Percentiles rank a stretch among this genome's conserved stretches.
Conservation (phyloP, 352 stramenopile genomes). For the Stramenopiles sp. region DNA sequence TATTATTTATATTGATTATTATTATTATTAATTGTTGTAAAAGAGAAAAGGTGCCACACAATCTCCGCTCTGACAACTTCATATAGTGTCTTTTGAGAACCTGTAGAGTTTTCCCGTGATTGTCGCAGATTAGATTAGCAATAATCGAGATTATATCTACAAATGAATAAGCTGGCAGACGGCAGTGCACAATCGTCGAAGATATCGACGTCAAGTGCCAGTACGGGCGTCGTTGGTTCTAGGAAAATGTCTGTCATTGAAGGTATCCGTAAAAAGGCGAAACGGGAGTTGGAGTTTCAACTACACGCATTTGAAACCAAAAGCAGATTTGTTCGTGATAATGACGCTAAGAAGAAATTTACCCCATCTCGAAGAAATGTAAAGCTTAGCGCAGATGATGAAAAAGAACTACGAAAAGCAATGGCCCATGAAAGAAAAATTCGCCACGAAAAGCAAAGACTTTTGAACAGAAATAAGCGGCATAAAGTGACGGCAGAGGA, state of each 20-base stretch:
- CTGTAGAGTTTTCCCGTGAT: too few species aligned
- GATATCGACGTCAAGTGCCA: background rate
- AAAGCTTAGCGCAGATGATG: background rate
- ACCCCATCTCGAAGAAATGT: background rate
- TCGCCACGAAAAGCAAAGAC: background rate
- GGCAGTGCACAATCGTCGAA: background rate
- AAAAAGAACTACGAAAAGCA: constrained; percentile 5
- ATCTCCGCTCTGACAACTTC: too few species aligned
- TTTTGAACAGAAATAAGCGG: background rate
- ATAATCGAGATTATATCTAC: too few species aligned
- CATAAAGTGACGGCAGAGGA: background rate
- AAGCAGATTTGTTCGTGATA: background rate
- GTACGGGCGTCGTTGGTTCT: background rate
- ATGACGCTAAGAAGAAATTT: background rate
- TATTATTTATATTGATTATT: too few species aligned
- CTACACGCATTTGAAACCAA: constrained; percentile 12
- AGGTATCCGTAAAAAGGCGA: constrained; percentile 8
- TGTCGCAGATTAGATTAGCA: too few species aligned
- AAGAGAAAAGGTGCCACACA: too few species aligned
- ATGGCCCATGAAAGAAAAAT: background rate
- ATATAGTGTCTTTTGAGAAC: too few species aligned
- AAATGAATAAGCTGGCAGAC: too few species aligned
- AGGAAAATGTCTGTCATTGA: constrained; percentile 11
- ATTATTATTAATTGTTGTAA: too few species aligned
- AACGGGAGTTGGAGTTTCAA: constrained; percentile 4